Evolutionary conservation across 2,329 filamentous ascomycete genomes (phyloP).

Genomic region (Lasiodiplodia citricola): DNA sequence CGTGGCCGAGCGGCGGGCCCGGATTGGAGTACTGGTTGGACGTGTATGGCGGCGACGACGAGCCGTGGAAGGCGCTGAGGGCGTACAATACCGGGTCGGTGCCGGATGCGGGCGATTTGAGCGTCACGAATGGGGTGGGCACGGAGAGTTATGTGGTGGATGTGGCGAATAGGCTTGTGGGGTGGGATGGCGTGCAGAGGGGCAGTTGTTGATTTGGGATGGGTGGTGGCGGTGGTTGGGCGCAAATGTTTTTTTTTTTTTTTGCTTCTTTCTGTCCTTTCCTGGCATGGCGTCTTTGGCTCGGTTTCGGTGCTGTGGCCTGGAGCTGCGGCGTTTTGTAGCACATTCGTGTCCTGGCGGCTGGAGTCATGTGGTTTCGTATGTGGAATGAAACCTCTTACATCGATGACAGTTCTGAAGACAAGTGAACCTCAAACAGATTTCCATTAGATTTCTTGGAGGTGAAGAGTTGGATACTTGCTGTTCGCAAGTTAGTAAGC

Average conservation of each 20-base stretch:
- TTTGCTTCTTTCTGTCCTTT: neutral
- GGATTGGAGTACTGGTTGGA: conserved; percentile 27
- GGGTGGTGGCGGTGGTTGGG: neutral
- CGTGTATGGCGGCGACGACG: neutral
- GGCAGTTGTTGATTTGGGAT: neutral
- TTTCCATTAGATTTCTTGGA: neutral
- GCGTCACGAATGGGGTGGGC: conserved; percentile 16
- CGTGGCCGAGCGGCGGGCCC: conserved; percentile 23
- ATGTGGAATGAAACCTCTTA: neutral
- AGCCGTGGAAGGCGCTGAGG: conserved; percentile 28
- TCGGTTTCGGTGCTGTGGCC: neutral
- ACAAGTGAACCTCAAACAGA: neutral
- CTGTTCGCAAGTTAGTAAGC: neutral
- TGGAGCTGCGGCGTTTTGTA: neutral
- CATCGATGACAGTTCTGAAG: neutral
- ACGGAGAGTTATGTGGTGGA: conserved; percentile 31
- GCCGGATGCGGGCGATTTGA: conserved; percentile 12
- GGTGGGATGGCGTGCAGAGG: conserved; percentile 31
- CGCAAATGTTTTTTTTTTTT: neutral
- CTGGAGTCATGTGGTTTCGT: neutral
- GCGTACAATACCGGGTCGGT: conserved; percentile 28
- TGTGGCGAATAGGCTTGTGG: conserved; percentile 33
- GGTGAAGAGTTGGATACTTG: neutral
- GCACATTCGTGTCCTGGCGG: neutral
- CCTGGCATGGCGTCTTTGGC: neutral